Conservation (phyloP, 2,329 filamentous ascomycete species). For the Ophiocordyceps camponoti-leonardi region DNA sequence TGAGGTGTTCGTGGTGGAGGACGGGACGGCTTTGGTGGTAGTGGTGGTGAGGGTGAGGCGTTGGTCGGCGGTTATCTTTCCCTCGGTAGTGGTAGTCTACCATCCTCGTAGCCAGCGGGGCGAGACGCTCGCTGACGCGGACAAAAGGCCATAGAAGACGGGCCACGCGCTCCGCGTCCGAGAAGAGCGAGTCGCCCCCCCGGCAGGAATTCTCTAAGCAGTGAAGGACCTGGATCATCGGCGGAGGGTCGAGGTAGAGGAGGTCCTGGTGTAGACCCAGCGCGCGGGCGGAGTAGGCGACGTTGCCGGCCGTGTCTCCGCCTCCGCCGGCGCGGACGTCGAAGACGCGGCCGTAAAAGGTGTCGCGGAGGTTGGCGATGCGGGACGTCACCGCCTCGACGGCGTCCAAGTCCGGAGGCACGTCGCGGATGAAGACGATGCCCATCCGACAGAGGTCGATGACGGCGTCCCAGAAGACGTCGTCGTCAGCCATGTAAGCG, state of each 20-base stretch:
- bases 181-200: conserved; percentile 77
- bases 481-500: conserved; percentile 43
- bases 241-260: conserved; percentile 66
- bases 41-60: conserved; percentile 7
- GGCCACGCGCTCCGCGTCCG: conserved; percentile 51
- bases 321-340: conserved; percentile 50
- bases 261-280: conserved; percentile 90
- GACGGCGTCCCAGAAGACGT: conserved; percentile 42
- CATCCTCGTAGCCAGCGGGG: conserved; percentile 4
- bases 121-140: conserved; percentile 1
- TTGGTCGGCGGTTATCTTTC: conserved; percentile 26
- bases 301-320: conserved; percentile 34
- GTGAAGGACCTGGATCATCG: conserved; percentile 74
- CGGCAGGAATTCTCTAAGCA: conserved; percentile 65
- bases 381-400: conserved; percentile 52
- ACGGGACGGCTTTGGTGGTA: conserved; percentile 44
- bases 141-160: conserved; percentile 13
- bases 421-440: conserved; percentile 57
- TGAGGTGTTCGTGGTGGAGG: conserved; percentile 18
- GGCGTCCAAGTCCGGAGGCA: conserved; percentile 49
- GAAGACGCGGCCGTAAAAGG: conserved; percentile 85
- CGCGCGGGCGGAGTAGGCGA: conserved; percentile 71
- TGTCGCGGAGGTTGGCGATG: conserved; percentile 66
- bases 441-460: conserved; percentile 47
- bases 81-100: conserved; percentile 57